These are phyloP conservation scores for Lumnitzera littorea DNA, from an alignment of 345 rosid species.

Conservation along the genomic window DNA sequence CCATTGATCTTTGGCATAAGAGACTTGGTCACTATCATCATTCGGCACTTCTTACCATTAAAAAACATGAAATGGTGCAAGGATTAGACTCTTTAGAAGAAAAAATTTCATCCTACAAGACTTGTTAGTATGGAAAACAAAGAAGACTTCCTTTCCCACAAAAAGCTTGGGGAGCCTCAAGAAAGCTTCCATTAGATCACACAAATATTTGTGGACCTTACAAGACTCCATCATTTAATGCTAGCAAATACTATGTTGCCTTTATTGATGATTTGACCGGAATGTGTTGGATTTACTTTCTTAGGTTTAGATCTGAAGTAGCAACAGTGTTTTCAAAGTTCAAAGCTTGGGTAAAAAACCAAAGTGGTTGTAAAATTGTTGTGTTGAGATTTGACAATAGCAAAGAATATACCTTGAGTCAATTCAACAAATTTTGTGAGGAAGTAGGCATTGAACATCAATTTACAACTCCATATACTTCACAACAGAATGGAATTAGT, in stretches of 20 bases:
- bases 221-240: background rate
- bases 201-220: background rate
- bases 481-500: too few relatives aligned
- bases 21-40: background rate
- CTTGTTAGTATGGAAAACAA: background rate
- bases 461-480: background rate
- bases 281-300: background rate
- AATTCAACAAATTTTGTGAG: background rate
- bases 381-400: background rate
- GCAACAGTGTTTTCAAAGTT: background rate
- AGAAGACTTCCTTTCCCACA: background rate
- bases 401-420: background rate
- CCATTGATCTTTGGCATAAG: background rate
- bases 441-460: background rate
- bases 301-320: background rate
- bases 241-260: background rate
- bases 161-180: background rate
- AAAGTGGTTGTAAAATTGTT: background rate
- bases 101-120: background rate
- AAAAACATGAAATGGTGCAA: too few relatives aligned
- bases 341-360: background rate
- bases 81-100: background rate
- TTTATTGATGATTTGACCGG: constrained; percentile 4
- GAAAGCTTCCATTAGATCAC: constrained; percentile 5
- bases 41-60: too few relatives aligned